These are phyloP conservation scores for Pythium scleroteichum DNA, from an alignment of 352 stramenopile genomes.

Conservation along the genomic window DNA sequence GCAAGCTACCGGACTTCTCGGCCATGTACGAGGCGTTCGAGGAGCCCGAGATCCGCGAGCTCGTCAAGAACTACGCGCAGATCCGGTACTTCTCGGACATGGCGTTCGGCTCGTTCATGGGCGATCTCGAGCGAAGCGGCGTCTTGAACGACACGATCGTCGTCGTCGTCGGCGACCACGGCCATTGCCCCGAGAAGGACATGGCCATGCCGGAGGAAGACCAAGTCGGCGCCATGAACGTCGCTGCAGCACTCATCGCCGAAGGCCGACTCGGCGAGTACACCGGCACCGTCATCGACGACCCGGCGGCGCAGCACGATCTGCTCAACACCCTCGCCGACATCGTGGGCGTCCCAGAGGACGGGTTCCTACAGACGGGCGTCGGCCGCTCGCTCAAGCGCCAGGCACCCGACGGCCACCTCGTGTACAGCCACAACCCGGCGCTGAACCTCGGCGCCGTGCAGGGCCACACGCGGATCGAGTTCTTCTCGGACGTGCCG, in stretches of 20 bases:
- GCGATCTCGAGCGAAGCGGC: conserved; percentile 45
- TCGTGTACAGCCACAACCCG: conserved; percentile 62
- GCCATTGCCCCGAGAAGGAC: conserved; percentile 51
- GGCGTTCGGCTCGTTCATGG: conserved; percentile 59
- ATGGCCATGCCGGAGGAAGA: conserved; percentile 50
- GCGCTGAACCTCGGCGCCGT: conserved; percentile 50
- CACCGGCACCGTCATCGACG: conserved; percentile 42
- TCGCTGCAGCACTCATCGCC: conserved; percentile 57
- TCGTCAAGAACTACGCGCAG: conserved; percentile 60
- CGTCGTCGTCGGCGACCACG: conserved; percentile 63
- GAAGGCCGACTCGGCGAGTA: conserved; percentile 44
- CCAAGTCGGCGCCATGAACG: conserved; percentile 42
- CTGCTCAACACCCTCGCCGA: conserved; percentile 68
- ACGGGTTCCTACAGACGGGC: conserved; percentile 54
- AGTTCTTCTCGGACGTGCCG: conserved; percentile 53
- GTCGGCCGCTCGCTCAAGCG: conserved; percentile 66
- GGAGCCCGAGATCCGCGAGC: conserved; percentile 40
- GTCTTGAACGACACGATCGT: conserved; percentile 74
- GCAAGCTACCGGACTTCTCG: conserved; percentile 42
- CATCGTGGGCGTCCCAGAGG: conserved; percentile 52
- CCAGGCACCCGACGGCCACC: conserved; percentile 30
- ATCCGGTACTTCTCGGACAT: conserved; percentile 71
- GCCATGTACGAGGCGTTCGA: conserved; percentile 36
- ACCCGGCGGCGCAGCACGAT: conserved; percentile 52
- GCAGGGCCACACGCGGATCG: conserved; percentile 52